Evolutionary conservation across 164 flowering plant genomes (phyloP), one percentile per base, ranked within the genome.

Genomic region (Tetrastigma voinierianum): DNA sequence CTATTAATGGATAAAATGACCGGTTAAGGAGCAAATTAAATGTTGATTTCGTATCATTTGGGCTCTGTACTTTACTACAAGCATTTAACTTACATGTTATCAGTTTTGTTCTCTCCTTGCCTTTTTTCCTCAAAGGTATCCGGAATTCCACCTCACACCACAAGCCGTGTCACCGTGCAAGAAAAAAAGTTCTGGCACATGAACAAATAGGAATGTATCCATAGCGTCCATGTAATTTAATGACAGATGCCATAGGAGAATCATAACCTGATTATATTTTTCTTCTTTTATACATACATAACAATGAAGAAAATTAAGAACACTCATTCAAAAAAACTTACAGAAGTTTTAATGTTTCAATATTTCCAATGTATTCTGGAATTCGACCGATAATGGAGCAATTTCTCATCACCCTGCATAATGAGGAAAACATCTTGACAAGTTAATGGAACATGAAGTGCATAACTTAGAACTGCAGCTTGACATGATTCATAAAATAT

Each of bases 121-220:
- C 6, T 25, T 7, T n/a, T n/a, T 25, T 25, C 6, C 40, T 25
- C 24, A 45, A 85, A 10, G 44, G 58, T 57, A 6, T 21, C 93
- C n/a, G n/a, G 91, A 53, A 90, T 80, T 62, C n/a, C n/a, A n/a
- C n/a, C n/a, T n/a, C n/a, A n/a, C 18, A 62, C 96, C 93, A 62
- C 46, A 71, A 82, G 70, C 86, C 85, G 65, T 87, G 75, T 52
- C 94, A 85, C 62, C n/a, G n/a, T n/a, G n/a, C 72, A 77, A 63
- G 43, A n/a, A n/a, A n/a, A 56, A 19, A 56, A 55, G 15, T 10
- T n/a, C 57, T n/a, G 51, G n/a, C n/a, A 6, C 20, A 72, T 18
- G 46, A 18, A 25, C 6, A 0, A 25, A 1, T 4, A 25, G 5
- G 32, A 25, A 7, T 25, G 6, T 25, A n/a, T n/a, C n/a, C n/a